Percentiles rank a stretch among this genome's conserved stretches.
Conservation (phyloP, 2,329 filamentous ascomycete species). For the Cordyceps farinosa region DNA sequence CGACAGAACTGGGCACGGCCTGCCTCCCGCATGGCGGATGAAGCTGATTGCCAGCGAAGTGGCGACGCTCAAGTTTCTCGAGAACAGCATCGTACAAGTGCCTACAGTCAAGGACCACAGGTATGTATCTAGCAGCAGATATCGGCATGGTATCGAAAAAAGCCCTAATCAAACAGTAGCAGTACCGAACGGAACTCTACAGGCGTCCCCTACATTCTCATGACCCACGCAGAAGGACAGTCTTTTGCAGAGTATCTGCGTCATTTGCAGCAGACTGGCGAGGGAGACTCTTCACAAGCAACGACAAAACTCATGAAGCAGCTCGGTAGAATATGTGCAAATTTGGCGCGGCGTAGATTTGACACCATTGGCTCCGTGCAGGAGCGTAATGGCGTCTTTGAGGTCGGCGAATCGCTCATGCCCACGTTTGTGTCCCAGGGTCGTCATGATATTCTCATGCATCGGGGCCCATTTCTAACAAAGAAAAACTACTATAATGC, state of each 20-base stretch:
- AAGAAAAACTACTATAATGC: neutral
- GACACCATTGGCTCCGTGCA: neutral
- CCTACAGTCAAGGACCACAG: neutral
- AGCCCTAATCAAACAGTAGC: neutral
- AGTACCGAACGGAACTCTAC: neutral
- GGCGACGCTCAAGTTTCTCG: conserved; percentile 1
- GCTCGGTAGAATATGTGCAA: neutral
- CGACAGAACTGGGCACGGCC: neutral
- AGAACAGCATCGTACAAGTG: neutral
- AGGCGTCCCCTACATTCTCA: neutral
- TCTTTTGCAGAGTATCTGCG: neutral
- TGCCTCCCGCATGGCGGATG: neutral
- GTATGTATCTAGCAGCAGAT: neutral
- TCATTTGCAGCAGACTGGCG: neutral
- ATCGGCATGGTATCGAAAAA: neutral
- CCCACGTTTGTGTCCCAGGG: neutral
- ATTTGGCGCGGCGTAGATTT: neutral
- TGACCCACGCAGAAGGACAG: neutral
- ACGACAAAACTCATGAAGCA: neutral
- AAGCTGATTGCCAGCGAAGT: conserved; percentile 2
- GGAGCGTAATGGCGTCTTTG: neutral
- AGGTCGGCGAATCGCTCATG: neutral
- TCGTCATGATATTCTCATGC: neutral
- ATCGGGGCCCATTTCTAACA: neutral
- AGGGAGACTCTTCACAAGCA: neutral